Evolutionary conservation across 139 green algal species (phyloP).

Genomic region (Ulvella scutata): DNA sequence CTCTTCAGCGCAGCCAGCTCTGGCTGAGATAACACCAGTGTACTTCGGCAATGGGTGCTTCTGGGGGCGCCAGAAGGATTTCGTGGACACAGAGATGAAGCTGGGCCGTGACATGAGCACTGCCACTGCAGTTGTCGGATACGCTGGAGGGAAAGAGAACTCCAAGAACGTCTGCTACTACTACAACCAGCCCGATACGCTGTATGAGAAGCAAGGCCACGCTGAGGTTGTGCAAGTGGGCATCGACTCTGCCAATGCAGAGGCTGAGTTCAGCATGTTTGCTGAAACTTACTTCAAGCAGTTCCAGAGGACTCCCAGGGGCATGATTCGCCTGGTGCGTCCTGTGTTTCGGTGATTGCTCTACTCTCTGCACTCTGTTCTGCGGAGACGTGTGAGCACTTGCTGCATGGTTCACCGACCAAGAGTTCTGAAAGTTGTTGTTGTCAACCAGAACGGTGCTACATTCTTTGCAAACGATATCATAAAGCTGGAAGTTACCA

Average conservation of each 20-base stretch:
- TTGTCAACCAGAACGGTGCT: too few relatives aligned
- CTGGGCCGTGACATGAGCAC: slow-evolving; percentile 20
- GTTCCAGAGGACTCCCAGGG: slow-evolving; percentile 36
- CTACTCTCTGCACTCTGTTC: too few relatives aligned
- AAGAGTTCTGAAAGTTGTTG: too few relatives aligned
- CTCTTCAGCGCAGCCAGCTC: background rate
- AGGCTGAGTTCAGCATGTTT: slow-evolving; percentile 27
- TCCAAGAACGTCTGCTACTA: slow-evolving; percentile 58
- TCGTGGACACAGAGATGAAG: slow-evolving; percentile 30
- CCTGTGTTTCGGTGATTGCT: too few relatives aligned
- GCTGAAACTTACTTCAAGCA: slow-evolving; percentile 56
- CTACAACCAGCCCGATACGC: slow-evolving; percentile 25
- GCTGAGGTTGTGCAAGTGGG: slow-evolving; percentile 47
- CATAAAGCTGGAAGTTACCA: too few relatives aligned
- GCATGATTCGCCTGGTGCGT: slow-evolving; percentile 26
- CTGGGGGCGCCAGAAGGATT: slow-evolving; percentile 51
- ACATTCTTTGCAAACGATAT: too few relatives aligned
- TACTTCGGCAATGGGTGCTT: slow-evolving; percentile 43
- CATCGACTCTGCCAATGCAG: slow-evolving; percentile 6
- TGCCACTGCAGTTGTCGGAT: slow-evolving; percentile 44
- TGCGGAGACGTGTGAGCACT: too few relatives aligned
- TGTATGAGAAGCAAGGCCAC: slow-evolving; percentile 55
- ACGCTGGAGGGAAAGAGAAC: slow-evolving; percentile 28
- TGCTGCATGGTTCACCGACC: too few relatives aligned
- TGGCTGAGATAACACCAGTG: slow-evolving; percentile 13